Evolutionary conservation across 768 basidiomycete genomes (phyloP), one percentile per base, ranked within the genome.

Genomic region (Serendipita vermifera): DNA sequence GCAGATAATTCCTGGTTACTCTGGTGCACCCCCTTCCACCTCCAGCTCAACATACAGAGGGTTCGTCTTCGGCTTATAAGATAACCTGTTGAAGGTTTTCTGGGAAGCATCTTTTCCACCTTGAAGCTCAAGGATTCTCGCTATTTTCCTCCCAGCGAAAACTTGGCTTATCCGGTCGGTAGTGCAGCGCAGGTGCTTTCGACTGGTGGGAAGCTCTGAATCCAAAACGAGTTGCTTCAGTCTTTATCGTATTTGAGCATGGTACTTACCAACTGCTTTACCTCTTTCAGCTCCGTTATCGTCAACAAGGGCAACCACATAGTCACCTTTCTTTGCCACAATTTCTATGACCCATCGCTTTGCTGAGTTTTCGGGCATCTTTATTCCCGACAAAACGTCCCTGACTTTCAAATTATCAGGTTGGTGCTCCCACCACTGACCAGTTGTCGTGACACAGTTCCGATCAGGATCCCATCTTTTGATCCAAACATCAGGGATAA

Each of bases 381-480:
- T 36, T 36, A 9, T 9, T 9, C 9, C n/a, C 35, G 35, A n/a
- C n/a, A n/a, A n/a, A n/a, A n/a, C 35, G n/a, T 36, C 35, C 35
- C 35, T 9, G 9, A 36, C 9, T 36, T n/a, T 9, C 9, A 9
- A 36, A 9, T n/a, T 9, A 9, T 9, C n/a, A n/a, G 35, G 35
- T 29, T 51, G 46, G n/a, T 22, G 46, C 22, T 51, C 46, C 46
- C 46, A 51, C 20, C n/a, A 20, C 6, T 9, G n/a, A 22, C 46
- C 46, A 26, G 46, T 26, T 29, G 24, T 51, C 22, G 46, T 51
- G 15, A 51, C 46, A 51, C 20, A 51, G 46, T 51, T 51, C 46
- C 29, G 17, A 15, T 29, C 31, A 15, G 46, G 46, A n/a, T 51
- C 46, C 20, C 24, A 15, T 29, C n/a, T 51, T n/a, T 51, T 51